Percentiles rank a stretch among this genome's conserved stretches.
Evolutionary conservation across 331 rosid species (phyloP).

Genomic region (Erythrophleum ivorense): DNA sequence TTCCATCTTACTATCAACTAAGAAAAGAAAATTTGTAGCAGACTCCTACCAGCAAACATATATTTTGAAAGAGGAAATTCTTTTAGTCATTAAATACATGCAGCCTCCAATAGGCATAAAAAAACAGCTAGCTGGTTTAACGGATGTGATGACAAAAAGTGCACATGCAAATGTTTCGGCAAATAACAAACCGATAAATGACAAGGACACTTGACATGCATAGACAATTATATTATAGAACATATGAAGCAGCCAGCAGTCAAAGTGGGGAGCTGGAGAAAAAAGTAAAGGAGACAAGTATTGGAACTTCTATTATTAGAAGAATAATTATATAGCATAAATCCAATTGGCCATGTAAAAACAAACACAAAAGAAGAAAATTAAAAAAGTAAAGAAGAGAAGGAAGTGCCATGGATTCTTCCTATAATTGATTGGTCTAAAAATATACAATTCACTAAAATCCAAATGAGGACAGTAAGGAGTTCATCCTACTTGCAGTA

Average conservation of each 20-base stretch:
- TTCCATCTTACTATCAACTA: constrained; percentile 43
- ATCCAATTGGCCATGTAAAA: constrained; percentile 29
- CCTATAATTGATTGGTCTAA: constrained; percentile 46
- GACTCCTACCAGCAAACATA: constrained; percentile 28
- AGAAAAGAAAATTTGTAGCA: constrained; percentile 13
- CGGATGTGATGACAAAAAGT: constrained; percentile 28
- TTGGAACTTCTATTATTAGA: constrained; percentile 38
- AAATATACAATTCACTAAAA: constrained; percentile 42
- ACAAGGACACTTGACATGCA: constrained; percentile 35
- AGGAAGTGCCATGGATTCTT: constrained; percentile 32
- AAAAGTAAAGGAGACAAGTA: constrained; percentile 37
- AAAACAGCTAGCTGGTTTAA: constrained; percentile 37
- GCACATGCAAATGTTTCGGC: constrained; percentile 39
- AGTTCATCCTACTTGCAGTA: constrained; percentile 41
- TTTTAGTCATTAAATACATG: constrained; percentile 23
- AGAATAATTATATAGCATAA: constrained; percentile 37
- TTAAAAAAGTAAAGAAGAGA: neutral
- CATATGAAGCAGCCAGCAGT: constrained; percentile 43
- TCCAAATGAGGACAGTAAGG: constrained; percentile 42
- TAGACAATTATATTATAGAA: constrained; percentile 30
- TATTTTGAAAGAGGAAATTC: constrained; percentile 6
- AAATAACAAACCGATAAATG: constrained; percentile 33
- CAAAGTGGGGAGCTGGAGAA: constrained; percentile 33
- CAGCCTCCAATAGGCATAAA: constrained; percentile 12
- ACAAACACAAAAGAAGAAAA: constrained; percentile 12